phyloP scores from a whole-genome alignment of 1,284 basidiomycete genomes.

The Fomitopsis pinicola region DNA sequence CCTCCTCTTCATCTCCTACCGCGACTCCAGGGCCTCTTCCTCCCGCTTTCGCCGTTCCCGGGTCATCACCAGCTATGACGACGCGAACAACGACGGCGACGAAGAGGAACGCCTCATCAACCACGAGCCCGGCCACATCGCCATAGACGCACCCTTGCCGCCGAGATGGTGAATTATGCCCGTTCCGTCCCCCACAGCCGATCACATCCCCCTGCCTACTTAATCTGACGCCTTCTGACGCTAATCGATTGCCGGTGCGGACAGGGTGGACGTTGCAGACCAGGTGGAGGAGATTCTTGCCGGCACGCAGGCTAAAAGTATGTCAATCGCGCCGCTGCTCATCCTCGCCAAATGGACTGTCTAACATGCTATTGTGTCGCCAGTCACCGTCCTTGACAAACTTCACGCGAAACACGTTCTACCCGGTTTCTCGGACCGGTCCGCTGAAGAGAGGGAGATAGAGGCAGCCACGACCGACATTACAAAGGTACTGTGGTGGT shows the following conservation, averaged over 20 bases:
- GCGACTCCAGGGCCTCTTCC: slow-evolving; percentile 71
- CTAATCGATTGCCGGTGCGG: slow-evolving; percentile 10
- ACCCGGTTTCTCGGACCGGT: slow-evolving; percentile 94
- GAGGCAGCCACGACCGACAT: slow-evolving; percentile 84
- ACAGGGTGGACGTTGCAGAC: slow-evolving; percentile 88
- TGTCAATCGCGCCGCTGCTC: slow-evolving; percentile 27
- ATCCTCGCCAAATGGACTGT: slow-evolving; percentile 6
- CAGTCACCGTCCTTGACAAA: slow-evolving; percentile 82
- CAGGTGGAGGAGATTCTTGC: slow-evolving; percentile 80
- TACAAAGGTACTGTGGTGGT: slow-evolving; percentile 55
- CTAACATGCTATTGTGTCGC: slow-evolving; percentile 7
- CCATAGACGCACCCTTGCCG: slow-evolving; percentile 51
- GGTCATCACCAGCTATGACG: slow-evolving; percentile 32
- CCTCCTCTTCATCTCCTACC: slow-evolving; percentile 91
- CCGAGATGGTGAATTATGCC: slow-evolving; percentile 28
- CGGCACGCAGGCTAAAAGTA: slow-evolving; percentile 76
- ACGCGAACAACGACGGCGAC: slow-evolving; percentile 41
- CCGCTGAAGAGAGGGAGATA: slow-evolving; percentile 92
- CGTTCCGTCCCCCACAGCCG: background rate
- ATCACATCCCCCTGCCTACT: background rate
- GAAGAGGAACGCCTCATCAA: slow-evolving; percentile 73
- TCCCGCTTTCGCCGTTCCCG: slow-evolving; percentile 40
- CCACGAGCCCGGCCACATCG: slow-evolving; percentile 37
- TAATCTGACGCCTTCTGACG: background rate
- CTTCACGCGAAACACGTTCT: slow-evolving; percentile 94